Evolutionary conservation across 768 basidiomycete species (phyloP).

Genomic region (Suillus lakei): DNA sequence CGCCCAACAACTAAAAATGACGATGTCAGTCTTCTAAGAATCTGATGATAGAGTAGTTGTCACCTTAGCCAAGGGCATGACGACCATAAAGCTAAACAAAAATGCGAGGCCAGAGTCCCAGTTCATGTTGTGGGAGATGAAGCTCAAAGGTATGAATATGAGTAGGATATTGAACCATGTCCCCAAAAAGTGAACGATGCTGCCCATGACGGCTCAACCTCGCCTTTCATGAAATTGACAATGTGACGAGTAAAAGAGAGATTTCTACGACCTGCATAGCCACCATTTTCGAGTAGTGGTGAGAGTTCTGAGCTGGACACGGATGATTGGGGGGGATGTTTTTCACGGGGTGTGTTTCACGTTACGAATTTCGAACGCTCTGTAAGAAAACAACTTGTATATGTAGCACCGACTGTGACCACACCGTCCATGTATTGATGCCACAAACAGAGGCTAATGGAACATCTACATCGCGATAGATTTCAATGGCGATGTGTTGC

Average conservation of each 20-base stretch:
- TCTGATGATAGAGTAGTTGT: slow-evolving; percentile 18
- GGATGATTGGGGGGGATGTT: slow-evolving; percentile 12
- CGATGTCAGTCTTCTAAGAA: not conserved
- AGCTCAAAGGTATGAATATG: slow-evolving; percentile 77
- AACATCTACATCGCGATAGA: no score
- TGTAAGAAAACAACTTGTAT: no score
- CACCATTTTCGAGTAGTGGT: slow-evolving; percentile 51
- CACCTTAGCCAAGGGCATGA: slow-evolving; percentile 87
- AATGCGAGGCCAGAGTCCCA: slow-evolving; percentile 84
- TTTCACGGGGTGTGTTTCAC: not conserved
- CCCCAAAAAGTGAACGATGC: slow-evolving; percentile 60
- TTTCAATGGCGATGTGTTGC: no score
- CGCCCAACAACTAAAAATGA: slow-evolving; percentile 64
- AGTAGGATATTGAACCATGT: slow-evolving; percentile 79
- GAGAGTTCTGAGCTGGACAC: slow-evolving; percentile 46
- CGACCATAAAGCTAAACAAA: slow-evolving; percentile 77
- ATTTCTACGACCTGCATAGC: slow-evolving; percentile 17
- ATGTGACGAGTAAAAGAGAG: slow-evolving; percentile 31
- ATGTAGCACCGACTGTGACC: no score
- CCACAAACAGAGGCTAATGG: no score
- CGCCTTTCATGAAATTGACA: slow-evolving; percentile 48
- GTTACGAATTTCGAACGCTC: no score
- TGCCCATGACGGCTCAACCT: slow-evolving; percentile 66
- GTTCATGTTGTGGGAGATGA: slow-evolving; percentile 62
- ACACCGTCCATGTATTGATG: no score